Evolutionary conservation across 169 alveolate species (phyloP), one percentile per base, ranked within the genome.

Genomic region (Plasmodium ovale): DNA sequence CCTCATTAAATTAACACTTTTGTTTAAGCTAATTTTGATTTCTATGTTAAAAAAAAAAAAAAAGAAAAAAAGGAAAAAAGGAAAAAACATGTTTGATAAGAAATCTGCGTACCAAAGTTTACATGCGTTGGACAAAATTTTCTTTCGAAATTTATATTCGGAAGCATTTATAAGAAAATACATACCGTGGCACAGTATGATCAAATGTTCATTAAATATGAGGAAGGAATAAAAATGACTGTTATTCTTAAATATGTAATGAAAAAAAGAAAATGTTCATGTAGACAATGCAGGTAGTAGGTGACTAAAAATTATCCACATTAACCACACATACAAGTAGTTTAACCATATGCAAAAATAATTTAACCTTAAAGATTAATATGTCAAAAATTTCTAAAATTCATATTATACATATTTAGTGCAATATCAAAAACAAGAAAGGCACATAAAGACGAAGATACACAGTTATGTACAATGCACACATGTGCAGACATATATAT

Each of bases 261-360:
- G 72, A 33, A 71, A 60, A 59, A 29, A 60, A 60, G 31, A 60
- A 53, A 14, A 14, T n/a, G n/a, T n/a, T n/a, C n/a, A n/a, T n/a
- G n/a, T n/a, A n/a, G n/a, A n/a, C n/a, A n/a, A n/a, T n/a, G n/a
- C n/a, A n/a, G n/a, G n/a, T n/a, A n/a, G 4, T 60, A 49, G 31
- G 31, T 60, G 31, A 60, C 71, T 60, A 60, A 60, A 29, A 60
- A 60, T 60, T 60, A 60, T 60, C 25, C n/a, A 60, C 23, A 60
- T 27, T 29, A 12, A 60, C 49, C 10, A 60, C 19, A 60, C 19
- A 27, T 60, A 31, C 25, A 60, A 10, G 31, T 60, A 27, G 23
- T 27, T 59, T 29, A 60, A 60, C 47, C 19, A 31, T 60, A 60
- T 49, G 31, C 31, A 60, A 60, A 60, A 60, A 60, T 47, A 47